Base-by-base conservation (phyloP, 2,329 filamentous ascomycete species). In the Pseudogymnoascus sp. region DNA sequence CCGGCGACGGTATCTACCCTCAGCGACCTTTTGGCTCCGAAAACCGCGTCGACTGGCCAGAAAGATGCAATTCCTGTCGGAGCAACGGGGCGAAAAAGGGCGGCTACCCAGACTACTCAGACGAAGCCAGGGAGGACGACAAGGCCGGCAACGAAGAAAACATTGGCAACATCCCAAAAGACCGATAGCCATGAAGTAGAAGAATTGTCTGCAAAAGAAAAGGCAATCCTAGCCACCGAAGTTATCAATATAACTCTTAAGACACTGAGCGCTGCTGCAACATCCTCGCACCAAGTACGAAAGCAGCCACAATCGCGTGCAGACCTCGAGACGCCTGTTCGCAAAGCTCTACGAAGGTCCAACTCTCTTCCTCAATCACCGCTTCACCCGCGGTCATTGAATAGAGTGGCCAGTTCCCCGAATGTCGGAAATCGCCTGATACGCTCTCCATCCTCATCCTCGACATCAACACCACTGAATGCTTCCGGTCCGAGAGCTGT, bases 161-260 rank as follows among this genome's bases (percentile, higher is more conserved):
- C 70, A 26, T 70, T 71, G 35, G 69, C 70, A 40, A 65, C 67
- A 26, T 16, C 33, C 26, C 59, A 38, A 43, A 59, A 63, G 16
- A 2, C 12, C 16, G 33, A 43, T 8, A 33, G 41, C 38, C 40
- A 35, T 46, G 38, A 41, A 40, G 50, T 8, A 35, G 76, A 77
- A 60, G 75, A 76, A 56, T 73, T 88, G 31, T 76, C 81, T 4
- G 72, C 78, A 4, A 84, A 82, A 68, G 88, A 91, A 64, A 85
- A 82, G 72, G 86, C 85, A 60, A 79, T 84, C 50, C 76, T 93
- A 37, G 89, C 89, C 11, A 91, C 89, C 0, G 84, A 91, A 65
- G 79, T 91, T 37, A 84, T 91, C 69, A 93, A 93, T 72, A 78
- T 79, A 6, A 81, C 86, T 1, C 78, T 93, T 40, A 91, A 89